These are phyloP conservation scores for Mallotus nudiflorus DNA, from an alignment of 345 rosid genomes.

Conservation along the genomic window DNA sequence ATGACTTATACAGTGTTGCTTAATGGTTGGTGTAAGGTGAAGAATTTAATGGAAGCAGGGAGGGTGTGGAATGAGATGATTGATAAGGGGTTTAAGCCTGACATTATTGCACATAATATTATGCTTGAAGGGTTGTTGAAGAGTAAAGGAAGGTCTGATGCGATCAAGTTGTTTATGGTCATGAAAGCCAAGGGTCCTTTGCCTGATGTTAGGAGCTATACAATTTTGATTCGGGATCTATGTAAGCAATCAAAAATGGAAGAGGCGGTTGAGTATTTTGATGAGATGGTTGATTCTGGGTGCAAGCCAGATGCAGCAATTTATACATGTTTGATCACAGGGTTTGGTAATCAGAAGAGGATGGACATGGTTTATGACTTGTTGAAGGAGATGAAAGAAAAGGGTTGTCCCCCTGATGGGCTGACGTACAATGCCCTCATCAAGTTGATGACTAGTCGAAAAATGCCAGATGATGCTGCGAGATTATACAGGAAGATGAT, in stretches of 20 bases:
- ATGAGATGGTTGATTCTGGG: constrained; percentile 70
- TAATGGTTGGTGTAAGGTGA: constrained; percentile 75
- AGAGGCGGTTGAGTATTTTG: constrained; percentile 66
- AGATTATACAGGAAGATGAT: constrained; percentile 69
- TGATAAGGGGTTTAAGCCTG: constrained; percentile 77
- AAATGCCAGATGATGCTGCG: constrained; percentile 68
- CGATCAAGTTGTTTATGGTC: constrained; percentile 73
- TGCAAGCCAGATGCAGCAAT: constrained; percentile 64
- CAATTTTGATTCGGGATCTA: constrained; percentile 61
- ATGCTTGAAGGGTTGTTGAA: constrained; percentile 83
- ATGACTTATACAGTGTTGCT: constrained; percentile 74
- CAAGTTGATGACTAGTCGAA: constrained; percentile 63
- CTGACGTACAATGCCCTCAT: constrained; percentile 77
- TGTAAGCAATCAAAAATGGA: constrained; percentile 77
- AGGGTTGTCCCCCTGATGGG: constrained; percentile 76
- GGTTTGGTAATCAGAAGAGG: constrained; percentile 69
- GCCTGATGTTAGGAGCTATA: constrained; percentile 71
- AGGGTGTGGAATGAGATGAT: constrained; percentile 87
- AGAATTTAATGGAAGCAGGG: constrained; percentile 89
- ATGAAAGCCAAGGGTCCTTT: constrained; percentile 83
- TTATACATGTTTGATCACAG: constrained; percentile 82
- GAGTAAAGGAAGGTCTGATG: constrained; percentile 68
- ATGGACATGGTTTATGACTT: constrained; percentile 66
- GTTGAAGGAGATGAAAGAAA: constrained; percentile 79
- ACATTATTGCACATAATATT: constrained; percentile 61